A percentile compares a stretch with the other conserved stretches of the same genome.
These are phyloP conservation scores for Hygrophoropsis aurantiaca DNA, from an alignment of 768 basidiomycete species.

Conservation along the genomic window DNA sequence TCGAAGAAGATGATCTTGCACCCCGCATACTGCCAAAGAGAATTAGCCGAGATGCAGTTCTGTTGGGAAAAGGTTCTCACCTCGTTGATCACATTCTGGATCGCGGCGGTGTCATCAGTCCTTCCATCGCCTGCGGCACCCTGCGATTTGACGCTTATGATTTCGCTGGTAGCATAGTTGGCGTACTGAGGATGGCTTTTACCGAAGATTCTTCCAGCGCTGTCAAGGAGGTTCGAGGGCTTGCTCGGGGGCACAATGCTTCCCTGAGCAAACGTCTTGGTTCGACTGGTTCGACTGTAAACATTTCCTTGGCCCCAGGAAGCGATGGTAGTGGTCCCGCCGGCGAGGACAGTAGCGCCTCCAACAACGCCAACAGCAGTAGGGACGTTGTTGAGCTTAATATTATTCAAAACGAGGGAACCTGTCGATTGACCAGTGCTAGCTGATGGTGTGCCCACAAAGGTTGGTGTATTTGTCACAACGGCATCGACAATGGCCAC, in stretches of 20 bases:
- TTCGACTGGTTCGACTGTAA: conserved; percentile 47
- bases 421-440: conserved; percentile 12
- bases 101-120: too few relatives aligned
- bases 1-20: too few relatives aligned
- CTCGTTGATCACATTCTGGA: too few relatives aligned
- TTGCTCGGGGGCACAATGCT: conserved; percentile 46
- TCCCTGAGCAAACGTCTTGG: conserved; percentile 45
- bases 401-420: conserved; percentile 24
- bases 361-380: conserved; percentile 44
- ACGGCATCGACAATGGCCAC: conserved; percentile 21
- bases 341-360: conserved; percentile 51
- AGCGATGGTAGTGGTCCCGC: conserved; percentile 43
- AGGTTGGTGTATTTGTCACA: conserved; percentile 19
- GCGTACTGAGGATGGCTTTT: conserved; percentile 61
- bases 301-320: conserved; percentile 46
- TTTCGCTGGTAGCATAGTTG: conserved; percentile 50
- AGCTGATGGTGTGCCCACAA: conserved; percentile 19
- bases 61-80: too few relatives aligned
- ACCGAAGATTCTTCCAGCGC: conserved; percentile 53
- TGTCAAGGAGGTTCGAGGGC: conserved; percentile 50
- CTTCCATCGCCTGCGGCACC: too few relatives aligned
- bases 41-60: too few relatives aligned
- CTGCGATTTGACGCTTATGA: conserved; percentile 73
- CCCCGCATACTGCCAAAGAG: too few relatives aligned
- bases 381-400: conserved; percentile 19